Percentiles rank a stretch among this genome's conserved stretches.
Conservation (phyloP, 768 basidiomycete genomes). For the Daedaleopsis sinensis region DNA sequence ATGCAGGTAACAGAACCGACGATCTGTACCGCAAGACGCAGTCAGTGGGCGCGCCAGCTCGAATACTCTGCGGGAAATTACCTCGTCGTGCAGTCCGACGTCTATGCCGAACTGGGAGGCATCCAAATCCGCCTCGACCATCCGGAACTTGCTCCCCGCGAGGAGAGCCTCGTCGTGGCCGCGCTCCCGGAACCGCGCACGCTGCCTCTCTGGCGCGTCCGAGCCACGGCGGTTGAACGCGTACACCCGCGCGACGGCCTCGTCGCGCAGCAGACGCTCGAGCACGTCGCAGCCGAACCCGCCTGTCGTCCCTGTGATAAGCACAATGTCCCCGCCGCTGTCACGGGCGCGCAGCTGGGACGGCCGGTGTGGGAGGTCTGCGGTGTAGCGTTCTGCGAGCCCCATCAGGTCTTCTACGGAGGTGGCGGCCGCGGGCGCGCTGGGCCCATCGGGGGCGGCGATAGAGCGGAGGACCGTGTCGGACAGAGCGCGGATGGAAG, state of each 20-base stretch:
- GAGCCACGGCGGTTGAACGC: slow-evolving; percentile 22
- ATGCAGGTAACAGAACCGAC: slow-evolving; percentile 12
- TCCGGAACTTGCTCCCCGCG: slow-evolving; percentile 35
- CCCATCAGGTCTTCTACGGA: neutral
- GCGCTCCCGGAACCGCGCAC: slow-evolving; percentile 28
- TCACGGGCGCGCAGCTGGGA: neutral
- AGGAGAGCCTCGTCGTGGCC: slow-evolving; percentile 36
- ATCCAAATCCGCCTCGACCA: slow-evolving; percentile 37
- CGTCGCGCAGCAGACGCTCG: slow-evolving; percentile 7
- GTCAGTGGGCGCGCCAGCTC: too few species aligned
- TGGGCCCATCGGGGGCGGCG: too few species aligned
- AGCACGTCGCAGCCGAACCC: slow-evolving; percentile 14
- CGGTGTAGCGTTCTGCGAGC: slow-evolving; percentile 2
- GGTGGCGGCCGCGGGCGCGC: too few species aligned
- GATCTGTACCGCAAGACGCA: too few species aligned
- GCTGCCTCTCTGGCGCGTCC: slow-evolving; percentile 28
- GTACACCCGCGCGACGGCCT: slow-evolving; percentile 22
- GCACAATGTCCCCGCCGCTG: neutral
- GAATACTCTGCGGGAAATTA: slow-evolving; percentile 2
- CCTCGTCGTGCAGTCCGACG: too few species aligned
- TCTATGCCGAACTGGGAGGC: slow-evolving; percentile 21
- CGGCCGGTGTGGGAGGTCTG: neutral
- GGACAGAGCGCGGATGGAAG: too few species aligned
- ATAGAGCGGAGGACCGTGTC: too few species aligned
- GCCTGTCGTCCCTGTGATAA: slow-evolving; percentile 17